Evolutionary conservation across 164 flowering plant species (phyloP).

Genomic region (Chloranthus sessilifolius): DNA sequence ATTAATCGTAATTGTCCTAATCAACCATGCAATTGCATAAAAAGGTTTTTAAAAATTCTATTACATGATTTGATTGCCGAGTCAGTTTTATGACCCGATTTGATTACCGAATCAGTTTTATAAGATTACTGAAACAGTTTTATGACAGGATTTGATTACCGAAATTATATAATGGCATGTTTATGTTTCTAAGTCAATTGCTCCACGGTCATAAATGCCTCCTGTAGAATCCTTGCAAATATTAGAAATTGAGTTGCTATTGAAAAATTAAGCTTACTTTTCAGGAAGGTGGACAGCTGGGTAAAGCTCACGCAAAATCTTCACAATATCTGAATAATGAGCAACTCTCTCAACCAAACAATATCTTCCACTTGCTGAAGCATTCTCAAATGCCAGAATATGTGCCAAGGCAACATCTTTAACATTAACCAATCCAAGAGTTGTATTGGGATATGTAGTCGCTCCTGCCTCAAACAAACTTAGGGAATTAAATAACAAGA

Average conservation of each 20-base stretch:
- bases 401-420: constrained; percentile 58
- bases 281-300: constrained; percentile 33
- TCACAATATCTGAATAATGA: constrained; percentile 28
- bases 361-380: constrained; percentile 56
- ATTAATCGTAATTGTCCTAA: too few species aligned
- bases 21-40: too few species aligned
- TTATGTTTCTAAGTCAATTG: too few species aligned
- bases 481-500: neutral
- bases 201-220: too few species aligned
- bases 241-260: neutral
- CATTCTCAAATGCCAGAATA: constrained; percentile 48
- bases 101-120: too few species aligned
- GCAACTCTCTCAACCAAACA: constrained; percentile 39
- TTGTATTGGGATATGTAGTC: constrained; percentile 25
- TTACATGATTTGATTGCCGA: too few species aligned
- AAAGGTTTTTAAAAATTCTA: too few species aligned
- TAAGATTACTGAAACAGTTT: too few species aligned
- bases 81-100: too few species aligned
- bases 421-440: constrained; percentile 40
- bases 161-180: too few species aligned
- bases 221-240: too few species aligned
- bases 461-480: constrained; percentile 21
- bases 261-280: constrained; percentile 26
- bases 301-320: constrained; percentile 32
- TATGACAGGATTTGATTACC: too few species aligned